phyloP scores from a whole-genome alignment of 2,329 filamentous ascomycete species.

The Diaporthe sp. region DNA sequence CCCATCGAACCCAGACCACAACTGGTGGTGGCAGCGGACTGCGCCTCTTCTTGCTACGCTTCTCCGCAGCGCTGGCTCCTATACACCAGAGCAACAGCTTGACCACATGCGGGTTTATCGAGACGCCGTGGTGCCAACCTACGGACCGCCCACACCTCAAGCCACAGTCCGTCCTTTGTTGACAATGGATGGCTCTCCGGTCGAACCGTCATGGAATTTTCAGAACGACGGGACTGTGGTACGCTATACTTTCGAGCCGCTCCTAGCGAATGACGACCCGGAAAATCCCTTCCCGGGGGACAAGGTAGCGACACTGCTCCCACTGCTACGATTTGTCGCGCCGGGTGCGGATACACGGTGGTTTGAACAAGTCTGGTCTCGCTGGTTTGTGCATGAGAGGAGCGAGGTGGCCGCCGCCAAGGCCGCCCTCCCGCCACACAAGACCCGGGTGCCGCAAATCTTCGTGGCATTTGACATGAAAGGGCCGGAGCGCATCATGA shows the following conservation, averaged over 20 bases:
- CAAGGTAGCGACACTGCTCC: conserved; percentile 34
- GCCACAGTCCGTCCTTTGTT: conserved; percentile 5
- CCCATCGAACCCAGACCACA: conserved; percentile 15
- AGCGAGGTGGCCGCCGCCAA: background rate
- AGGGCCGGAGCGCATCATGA: conserved; percentile 31
- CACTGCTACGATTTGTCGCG: conserved; percentile 60
- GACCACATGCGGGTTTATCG: conserved; percentile 35
- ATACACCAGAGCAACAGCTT: conserved; percentile 29
- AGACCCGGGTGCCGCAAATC: conserved; percentile 54
- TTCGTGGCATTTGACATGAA: conserved; percentile 48
- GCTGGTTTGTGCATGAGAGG: conserved; percentile 32
- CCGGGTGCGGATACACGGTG: conserved; percentile 47
- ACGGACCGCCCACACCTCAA: conserved; percentile 26
- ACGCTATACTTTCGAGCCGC: conserved; percentile 35
- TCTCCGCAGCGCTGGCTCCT: conserved; percentile 26
- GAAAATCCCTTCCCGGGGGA: conserved; percentile 32
- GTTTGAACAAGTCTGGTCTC: conserved; percentile 36
- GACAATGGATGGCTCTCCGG: conserved; percentile 37
- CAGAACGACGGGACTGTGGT: conserved; percentile 4
- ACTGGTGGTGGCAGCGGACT: conserved; percentile 34
- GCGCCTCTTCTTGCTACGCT: conserved; percentile 30
- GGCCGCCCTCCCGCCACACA: conserved; percentile 52
- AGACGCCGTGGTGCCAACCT: conserved; percentile 34
- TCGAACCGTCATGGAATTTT: conserved; percentile 39
- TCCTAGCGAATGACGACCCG: conserved; percentile 21